These are phyloP conservation scores for Wallacemonas sp. DNA, from an alignment of 208 protist genomes.

Conservation along the genomic window DNA sequence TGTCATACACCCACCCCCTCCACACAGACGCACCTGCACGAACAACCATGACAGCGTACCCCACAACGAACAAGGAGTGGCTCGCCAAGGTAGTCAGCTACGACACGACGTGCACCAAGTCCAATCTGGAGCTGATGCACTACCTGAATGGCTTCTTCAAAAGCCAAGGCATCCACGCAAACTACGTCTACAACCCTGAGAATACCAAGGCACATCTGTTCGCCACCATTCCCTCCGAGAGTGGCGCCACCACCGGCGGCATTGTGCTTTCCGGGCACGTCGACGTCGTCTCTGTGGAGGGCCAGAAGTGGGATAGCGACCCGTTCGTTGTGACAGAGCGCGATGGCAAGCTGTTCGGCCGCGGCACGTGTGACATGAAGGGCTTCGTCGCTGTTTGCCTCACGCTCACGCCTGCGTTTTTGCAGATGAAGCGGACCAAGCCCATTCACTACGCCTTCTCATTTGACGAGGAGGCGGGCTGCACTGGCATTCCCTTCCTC, in stretches of 20 bases:
- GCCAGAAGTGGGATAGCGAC: slow-evolving; percentile 66
- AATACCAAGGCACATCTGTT: slow-evolving; percentile 53
- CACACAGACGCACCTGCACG: too few relatives aligned
- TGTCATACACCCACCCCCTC: too few relatives aligned
- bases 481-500: slow-evolving; percentile 25
- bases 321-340: slow-evolving; percentile 52
- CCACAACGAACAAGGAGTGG: slow-evolving; percentile 19
- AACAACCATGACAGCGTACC: neutral
- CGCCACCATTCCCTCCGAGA: slow-evolving; percentile 43
- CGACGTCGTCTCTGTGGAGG: slow-evolving; percentile 73
- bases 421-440: slow-evolving; percentile 43
- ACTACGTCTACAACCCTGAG: slow-evolving; percentile 30
- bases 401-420: slow-evolving; percentile 33
- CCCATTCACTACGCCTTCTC: slow-evolving; percentile 51
- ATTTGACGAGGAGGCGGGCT: slow-evolving; percentile 50
- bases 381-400: slow-evolving; percentile 54
- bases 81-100: slow-evolving; percentile 42
- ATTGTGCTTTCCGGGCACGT: slow-evolving; percentile 60
- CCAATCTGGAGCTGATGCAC: slow-evolving; percentile 34
- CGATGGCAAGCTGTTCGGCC: slow-evolving; percentile 59
- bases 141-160: slow-evolving; percentile 35
- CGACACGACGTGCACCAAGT: slow-evolving; percentile 40
- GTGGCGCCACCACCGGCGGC: slow-evolving; percentile 42
- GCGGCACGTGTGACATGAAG: slow-evolving; percentile 64
- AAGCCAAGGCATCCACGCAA: slow-evolving; percentile 16